phyloP scores from a whole-genome alignment of 805 yeast species.

The Ogataea pilisensis region DNA sequence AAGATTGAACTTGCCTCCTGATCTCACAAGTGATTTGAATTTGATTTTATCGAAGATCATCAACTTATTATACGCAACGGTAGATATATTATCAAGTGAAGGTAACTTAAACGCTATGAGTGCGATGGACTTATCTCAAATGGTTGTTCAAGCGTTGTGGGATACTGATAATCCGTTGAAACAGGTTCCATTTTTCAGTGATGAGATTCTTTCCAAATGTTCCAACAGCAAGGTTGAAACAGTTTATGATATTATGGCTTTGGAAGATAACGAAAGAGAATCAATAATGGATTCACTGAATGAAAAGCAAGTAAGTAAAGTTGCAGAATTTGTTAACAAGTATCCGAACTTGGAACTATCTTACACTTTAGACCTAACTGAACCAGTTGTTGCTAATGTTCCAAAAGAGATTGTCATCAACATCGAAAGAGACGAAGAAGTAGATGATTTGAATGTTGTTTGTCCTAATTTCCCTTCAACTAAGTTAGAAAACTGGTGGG shows the following conservation, averaged over 20 bases:
- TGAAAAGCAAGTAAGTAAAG: slow-evolving; percentile 49
- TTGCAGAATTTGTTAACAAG: slow-evolving; percentile 84
- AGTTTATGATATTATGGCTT: slow-evolving; percentile 72
- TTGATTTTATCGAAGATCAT: slow-evolving; percentile 46
- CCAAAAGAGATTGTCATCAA: slow-evolving; percentile 44
- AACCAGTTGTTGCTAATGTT: slow-evolving; percentile 41
- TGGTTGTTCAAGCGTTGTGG: slow-evolving; percentile 87
- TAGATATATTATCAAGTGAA: slow-evolving; percentile 75
- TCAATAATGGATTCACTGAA: slow-evolving; percentile 50
- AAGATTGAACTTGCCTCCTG: slow-evolving; percentile 57
- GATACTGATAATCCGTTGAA: slow-evolving; percentile 69
- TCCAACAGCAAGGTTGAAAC: slow-evolving; percentile 52
- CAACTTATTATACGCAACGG: slow-evolving; percentile 56
- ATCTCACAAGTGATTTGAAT: slow-evolving; percentile 54
- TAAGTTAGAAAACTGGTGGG: slow-evolving; percentile 81
- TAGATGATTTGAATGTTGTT: slow-evolving; percentile 54
- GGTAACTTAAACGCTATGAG: slow-evolving; percentile 74
- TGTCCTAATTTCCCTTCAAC: slow-evolving; percentile 55
- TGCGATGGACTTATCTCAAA: slow-evolving; percentile 85
- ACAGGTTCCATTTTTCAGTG: slow-evolving; percentile 71
- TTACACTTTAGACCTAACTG: slow-evolving; percentile 43
- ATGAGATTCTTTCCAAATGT: slow-evolving; percentile 51
- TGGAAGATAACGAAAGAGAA: slow-evolving; percentile 63
- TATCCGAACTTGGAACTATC: slow-evolving; percentile 81
- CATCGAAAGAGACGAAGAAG: slow-evolving; percentile 72